Evolutionary conservation across 164 flowering plant genomes (phyloP), one percentile per base, ranked within the genome.

Genomic region (Vitis labrusca): DNA sequence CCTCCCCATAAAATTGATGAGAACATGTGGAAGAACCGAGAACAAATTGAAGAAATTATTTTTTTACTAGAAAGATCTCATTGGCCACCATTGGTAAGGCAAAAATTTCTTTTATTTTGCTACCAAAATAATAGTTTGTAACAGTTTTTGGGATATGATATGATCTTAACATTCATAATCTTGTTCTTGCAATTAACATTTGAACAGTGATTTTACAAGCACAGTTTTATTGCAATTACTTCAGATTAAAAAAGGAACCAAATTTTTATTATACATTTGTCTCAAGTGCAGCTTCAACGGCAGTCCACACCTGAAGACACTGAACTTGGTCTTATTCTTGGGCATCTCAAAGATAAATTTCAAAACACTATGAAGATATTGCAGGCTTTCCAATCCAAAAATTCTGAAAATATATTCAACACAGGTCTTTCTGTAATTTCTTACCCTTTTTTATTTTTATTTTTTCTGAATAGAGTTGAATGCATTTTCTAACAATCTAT

Each of bases 1-100:
- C 85, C 92, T 60, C 91, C 97, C 5, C 96, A 95, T 76, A 95
- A 95, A 77, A 86, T 93, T 63, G 99, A 95, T 62, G 94, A 93
- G 81, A 95, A 95, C 77, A 81, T 91, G 94, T 95, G 99, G 99
- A 95, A 88, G 86, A 95, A 95, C 73, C 83, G 99, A 56, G 98
- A 95, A 68, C 84, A 92, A 68, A 85, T 95, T 53, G 99, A 95
- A 73, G 98, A 95, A 71, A 90, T 90, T 50, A 68, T 95, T 5
- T 88, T 71, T 73, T 68, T 92, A 69, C 85, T 95, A 17, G 92
- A 91, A 50, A 81, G 57, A 66, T 82, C 93, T 58, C 84, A 80
- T 13, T 92, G 91, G 93, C 97, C 97, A 59, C 59, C 19, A 47
- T 37, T 12, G 85, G 98, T 91, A 83, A 67, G 77, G 48, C 52